A percentile compares a stretch with the other conserved stretches of the same genome.
These are phyloP conservation scores for Lophium mytilinum DNA, from an alignment of 495 filamentous ascomycete genomes.

Conservation along the genomic window DNA sequence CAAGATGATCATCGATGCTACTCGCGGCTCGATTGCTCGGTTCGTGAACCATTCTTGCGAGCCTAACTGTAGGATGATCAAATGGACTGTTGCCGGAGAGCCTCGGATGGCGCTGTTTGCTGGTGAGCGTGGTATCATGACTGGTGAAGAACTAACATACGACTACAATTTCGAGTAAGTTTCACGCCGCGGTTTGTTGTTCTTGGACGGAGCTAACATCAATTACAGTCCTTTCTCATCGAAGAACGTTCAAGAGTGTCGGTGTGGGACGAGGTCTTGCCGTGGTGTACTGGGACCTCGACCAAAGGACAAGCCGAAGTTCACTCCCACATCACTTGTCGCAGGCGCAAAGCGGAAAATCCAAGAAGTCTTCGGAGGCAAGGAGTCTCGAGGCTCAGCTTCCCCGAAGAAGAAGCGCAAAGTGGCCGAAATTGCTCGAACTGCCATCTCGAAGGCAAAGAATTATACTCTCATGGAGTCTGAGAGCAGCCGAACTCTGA, in stretches of 20 bases:
- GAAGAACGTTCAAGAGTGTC: slow-evolving; percentile 36
- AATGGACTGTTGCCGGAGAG: slow-evolving; percentile 92
- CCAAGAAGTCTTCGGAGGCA: slow-evolving; percentile 12
- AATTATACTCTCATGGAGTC: slow-evolving; percentile 10
- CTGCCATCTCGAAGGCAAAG: slow-evolving; percentile 11
- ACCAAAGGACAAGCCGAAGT: slow-evolving; percentile 20
- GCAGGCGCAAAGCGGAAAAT: slow-evolving; percentile 23
- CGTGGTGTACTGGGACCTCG: slow-evolving; percentile 37
- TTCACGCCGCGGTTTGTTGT: slow-evolving; percentile 6
- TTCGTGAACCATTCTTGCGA: slow-evolving; percentile 98
- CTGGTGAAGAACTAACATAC: slow-evolving; percentile 95
- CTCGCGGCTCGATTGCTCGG: slow-evolving; percentile 86
- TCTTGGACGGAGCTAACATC: neutral
- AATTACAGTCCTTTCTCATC: slow-evolving; percentile 32
- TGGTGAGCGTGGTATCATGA: slow-evolving; percentile 78
- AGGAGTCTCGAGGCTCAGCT: slow-evolving; percentile 1
- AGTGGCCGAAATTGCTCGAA: slow-evolving; percentile 3
- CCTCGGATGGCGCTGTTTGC: slow-evolving; percentile 97
- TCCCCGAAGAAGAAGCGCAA: slow-evolving; percentile 13
- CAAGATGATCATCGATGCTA: slow-evolving; percentile 98
- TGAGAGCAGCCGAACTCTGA: neutral
- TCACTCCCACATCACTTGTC: slow-evolving; percentile 7
- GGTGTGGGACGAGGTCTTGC: slow-evolving; percentile 37
- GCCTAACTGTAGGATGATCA: slow-evolving; percentile 96
- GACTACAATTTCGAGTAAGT: slow-evolving; percentile 94